Evolutionary conservation across 176 grass and related monocot species (phyloP), one percentile per base, ranked within the genome.

Genomic region (Musa schizocarpa): DNA sequence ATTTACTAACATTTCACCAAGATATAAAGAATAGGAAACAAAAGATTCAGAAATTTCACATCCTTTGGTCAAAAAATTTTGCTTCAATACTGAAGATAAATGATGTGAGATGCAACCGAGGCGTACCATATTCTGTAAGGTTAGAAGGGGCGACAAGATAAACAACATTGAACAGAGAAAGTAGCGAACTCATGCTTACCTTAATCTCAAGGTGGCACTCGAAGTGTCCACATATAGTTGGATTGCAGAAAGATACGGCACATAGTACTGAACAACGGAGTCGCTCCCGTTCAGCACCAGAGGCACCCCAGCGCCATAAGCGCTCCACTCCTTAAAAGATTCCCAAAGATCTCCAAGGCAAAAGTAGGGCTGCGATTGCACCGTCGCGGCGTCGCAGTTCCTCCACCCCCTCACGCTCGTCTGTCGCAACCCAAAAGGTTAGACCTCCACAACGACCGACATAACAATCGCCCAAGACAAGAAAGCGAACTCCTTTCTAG

Each of bases 251-350:
- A 99, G 95, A 76, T 87, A 99, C 56, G 95, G 95, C 21, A 99
- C 95, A 53, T 94, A 99, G 69, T 99, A 99, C 77, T 99, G 95
- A 52, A 91, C 82, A 52, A 92, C 91, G 27, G 73, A 87, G 71
- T 99, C 91, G 63, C 50, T 86, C 16, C 82, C 91, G 85, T 92
- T 94, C 83, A 99, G 82, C 79, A 92, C 58, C 62, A 99, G 82
- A 20, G 95, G 95, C 71, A 94, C 95, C 72, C 95, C 95, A 24
- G 88, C 90, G 12, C 95, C 95, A 86, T 94, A 99, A 23, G 88
- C 95, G 75, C 95, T 94, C 95, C 95, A 99, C 81, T 99, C 95
- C 51, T 89, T 89, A 78, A 94, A 99, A 58, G 86, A 89, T 80
- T 99, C 95, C 90, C 90, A 99, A 9, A 99, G 81, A 83, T 94